Evolutionary conservation across 2,329 filamentous ascomycete species (phyloP), one percentile per base, ranked within the genome.

Genomic region (Coniella vitis): DNA sequence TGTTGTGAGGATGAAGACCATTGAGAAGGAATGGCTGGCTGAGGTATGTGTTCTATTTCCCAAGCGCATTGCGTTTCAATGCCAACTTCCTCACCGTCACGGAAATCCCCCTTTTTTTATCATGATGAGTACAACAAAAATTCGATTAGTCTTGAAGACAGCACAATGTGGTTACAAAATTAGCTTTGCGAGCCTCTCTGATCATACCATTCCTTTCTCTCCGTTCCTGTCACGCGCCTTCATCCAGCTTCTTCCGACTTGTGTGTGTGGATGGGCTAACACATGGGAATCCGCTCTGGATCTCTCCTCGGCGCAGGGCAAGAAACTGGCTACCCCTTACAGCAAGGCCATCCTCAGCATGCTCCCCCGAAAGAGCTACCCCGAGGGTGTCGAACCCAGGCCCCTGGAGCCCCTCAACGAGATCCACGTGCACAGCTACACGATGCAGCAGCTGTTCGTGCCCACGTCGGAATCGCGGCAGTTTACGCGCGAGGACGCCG

Each of bases 81-180:
- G n/a, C n/a, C n/a, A n/a, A n/a, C n/a, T n/a, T n/a, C n/a, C n/a
- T 19, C 43, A 29, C 36, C 47, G 51, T 38, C 9, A 51, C 17
- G 13, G 2, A 36, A 38, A 39, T 38, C 8, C 12, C 42, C 34
- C 14, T 56, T 50, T 53, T 62, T 59, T 60, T 31, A n/a, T 59
- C 54, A 67, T 81, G 78, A 81, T 81, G 78, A 79, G 65, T 61
- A 58, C 63, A 65, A 87, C 80, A 77, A 78, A 81, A 83, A 82
- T 79, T 86, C 91, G 91, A 96, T 97, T 95, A 96, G 91, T 97
- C 91, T 95, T 94, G 77, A 96, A 95, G 90, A 97, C 90, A 83
- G 68, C 73, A 51, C 51, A 53, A 82, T 75, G 83, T 93, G 88
- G 87, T 96, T 91, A 91, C 75, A 85, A 77, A 79, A 73, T n/a